These are phyloP conservation scores for Salicornia ramosissima DNA, from an alignment of 148 eudicot genomes.

Conservation along the genomic window DNA sequence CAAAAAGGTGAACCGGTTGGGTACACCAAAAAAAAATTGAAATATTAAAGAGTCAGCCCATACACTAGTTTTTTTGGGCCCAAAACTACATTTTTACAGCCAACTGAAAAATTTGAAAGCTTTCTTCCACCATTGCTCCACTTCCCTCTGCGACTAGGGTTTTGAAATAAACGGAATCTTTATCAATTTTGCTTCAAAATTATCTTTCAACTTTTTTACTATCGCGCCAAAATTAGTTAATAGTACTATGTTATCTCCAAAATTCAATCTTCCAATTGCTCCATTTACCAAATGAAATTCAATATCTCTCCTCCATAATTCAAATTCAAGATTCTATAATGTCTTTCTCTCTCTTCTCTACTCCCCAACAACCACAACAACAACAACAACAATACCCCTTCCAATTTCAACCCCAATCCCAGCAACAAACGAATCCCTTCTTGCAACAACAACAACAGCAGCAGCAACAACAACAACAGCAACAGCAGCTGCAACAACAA, in stretches of 20 bases:
- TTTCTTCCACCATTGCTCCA: background rate
- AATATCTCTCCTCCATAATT: background rate
- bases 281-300: background rate
- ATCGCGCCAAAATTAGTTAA: no score
- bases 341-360: conserved; percentile 50
- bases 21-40: no score
- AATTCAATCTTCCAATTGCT: background rate
- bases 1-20: no score
- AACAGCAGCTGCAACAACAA: conserved; percentile 23
- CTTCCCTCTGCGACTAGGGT: conserved; percentile 24
- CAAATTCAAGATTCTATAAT: conserved; percentile 27
- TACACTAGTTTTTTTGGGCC: background rate
- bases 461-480: conserved; percentile 28
- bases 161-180: conserved; percentile 7
- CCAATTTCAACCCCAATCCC: conserved; percentile 30
- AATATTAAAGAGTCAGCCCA: background rate
- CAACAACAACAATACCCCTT: conserved; percentile 26
- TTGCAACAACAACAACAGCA: conserved; percentile 39
- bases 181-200: background rate
- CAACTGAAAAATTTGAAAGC: background rate
- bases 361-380: conserved; percentile 54
- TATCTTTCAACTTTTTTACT: no score
- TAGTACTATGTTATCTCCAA: no score
- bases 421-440: conserved; percentile 29
- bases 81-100: background rate